Percentiles rank a stretch among this genome's conserved stretches.
Conservation (phyloP, 1,284 basidiomycete species). For the Ustilago curta region DNA sequence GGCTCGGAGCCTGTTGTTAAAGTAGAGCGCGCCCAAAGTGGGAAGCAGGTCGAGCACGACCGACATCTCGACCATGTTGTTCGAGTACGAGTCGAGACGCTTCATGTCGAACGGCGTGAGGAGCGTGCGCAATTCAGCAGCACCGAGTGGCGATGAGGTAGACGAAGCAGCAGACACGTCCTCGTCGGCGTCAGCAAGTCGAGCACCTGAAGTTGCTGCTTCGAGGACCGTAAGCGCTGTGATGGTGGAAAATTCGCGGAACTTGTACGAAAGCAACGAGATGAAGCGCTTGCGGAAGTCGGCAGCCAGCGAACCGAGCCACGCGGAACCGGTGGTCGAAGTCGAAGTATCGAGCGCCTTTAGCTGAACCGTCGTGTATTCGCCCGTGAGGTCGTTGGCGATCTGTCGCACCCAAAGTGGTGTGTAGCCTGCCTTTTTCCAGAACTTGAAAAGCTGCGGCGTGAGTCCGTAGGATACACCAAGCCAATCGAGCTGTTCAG, state of each 20-base stretch:
- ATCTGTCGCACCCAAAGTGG: constrained; percentile 95
- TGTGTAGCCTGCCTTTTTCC: constrained; percentile 91
- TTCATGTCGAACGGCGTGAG: constrained; percentile 95
- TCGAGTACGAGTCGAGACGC: constrained; percentile 92
- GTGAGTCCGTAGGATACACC: constrained; percentile 97
- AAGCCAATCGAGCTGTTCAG: constrained; percentile 91
- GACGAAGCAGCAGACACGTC: constrained; percentile 16
- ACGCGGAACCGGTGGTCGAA: constrained; percentile 74
- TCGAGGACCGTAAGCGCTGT: constrained; percentile 89
- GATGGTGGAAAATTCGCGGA: constrained; percentile 89
- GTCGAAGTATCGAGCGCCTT: constrained; percentile 70
- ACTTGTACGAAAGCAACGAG: constrained; percentile 89
- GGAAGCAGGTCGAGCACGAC: constrained; percentile 94
- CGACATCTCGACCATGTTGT: constrained; percentile 96
- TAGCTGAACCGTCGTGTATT: constrained; percentile 95
- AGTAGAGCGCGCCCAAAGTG: constrained; percentile 82
- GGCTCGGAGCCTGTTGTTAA: constrained; percentile 73
- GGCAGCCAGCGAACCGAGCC: constrained; percentile 89
- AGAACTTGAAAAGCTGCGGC: constrained; percentile 89
- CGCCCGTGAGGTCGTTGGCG: constrained; percentile 92
- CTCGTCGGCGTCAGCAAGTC: constrained; percentile 29
- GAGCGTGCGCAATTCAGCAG: constrained; percentile 79
- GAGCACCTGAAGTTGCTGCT: constrained; percentile 78
- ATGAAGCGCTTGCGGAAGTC: constrained; percentile 95
- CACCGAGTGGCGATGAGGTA: constrained; percentile 57